Evolutionary conservation across 2,329 filamentous ascomycete species (phyloP), one percentile per base, ranked within the genome.

Genomic region (Aspergillus hortae): DNA sequence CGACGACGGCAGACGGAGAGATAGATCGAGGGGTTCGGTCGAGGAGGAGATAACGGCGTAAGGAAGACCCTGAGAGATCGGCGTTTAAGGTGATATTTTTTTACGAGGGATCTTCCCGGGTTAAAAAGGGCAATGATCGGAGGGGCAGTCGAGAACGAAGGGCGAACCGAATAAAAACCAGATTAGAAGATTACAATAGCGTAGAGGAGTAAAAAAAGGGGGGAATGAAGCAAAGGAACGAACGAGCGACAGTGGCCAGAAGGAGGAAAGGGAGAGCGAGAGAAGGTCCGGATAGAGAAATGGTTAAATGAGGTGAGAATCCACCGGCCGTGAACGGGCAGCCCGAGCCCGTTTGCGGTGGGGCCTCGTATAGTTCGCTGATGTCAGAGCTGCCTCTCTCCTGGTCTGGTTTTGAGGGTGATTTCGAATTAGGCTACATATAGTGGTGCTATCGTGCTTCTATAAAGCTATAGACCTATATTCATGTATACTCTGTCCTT

Each of bases 151-250:
- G 1, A 42, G 19, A 23, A 42, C 15, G 17, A 12, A 42, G 4
- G 40, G 17, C 6, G 38, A 14, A 41, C 38, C 12, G 14, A 41
- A n/a, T 6, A 41, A 19, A 9, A 17, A 19, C 15, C 40, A 21
- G 35, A 30, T 30, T 30, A 30, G 10, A 9, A 11, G 9, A 30
- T 30, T 30, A 30, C 27, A 30, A 30, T 3, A 11, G 2, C 27
- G 27, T 30, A 30, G 27, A 30, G 27, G 7, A 30, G 48, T 53
- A 23, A 43, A 35, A 55, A 30, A 43, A 35, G 19, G 35, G 46
- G 53, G 51, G 52, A 53, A 32, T 53, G 49, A 55, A 52, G 44
- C 19, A 51, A 53, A 46, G 49, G 48, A 49, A 25, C n/a, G 17
- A 21, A 23, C 15, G 21, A 27, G 21, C 30, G 17, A 41, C 40